Evolutionary conservation across 495 filamentous ascomycete genomes (phyloP).

Genomic region (Daldinia decipiens): DNA sequence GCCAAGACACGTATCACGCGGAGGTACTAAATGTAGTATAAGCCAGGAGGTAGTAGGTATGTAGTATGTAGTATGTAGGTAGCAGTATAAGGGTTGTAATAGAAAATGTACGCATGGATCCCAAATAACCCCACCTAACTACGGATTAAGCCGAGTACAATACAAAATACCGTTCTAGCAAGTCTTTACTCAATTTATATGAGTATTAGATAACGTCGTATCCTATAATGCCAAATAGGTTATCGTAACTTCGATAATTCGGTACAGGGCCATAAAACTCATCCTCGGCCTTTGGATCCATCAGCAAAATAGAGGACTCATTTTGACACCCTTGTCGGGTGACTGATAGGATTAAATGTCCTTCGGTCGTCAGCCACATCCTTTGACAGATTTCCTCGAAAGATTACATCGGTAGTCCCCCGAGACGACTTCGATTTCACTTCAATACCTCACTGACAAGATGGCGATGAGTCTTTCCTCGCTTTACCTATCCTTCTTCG

Average conservation of each 20-base stretch:
- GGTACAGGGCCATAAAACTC: background rate
- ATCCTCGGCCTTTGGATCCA: background rate
- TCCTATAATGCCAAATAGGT: background rate
- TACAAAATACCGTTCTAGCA: background rate
- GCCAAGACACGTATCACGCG: background rate
- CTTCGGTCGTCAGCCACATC: background rate
- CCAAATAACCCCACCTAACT: background rate
- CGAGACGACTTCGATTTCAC: background rate
- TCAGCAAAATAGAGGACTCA: background rate
- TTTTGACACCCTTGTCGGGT: background rate
- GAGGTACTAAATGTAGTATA: background rate
- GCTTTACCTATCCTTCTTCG: background rate
- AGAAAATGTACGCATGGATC: background rate
- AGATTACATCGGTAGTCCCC: background rate
- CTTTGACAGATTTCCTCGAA: background rate
- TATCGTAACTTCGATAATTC: background rate
- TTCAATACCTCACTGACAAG: background rate
- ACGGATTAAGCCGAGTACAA: no score
- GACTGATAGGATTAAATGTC: background rate
- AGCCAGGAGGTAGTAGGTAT: no score
- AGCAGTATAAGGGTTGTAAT: background rate
- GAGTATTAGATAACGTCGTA: conserved; percentile 1
- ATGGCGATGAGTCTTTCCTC: background rate
- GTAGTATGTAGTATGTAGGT: no score
- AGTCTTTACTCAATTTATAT: background rate